These are phyloP conservation scores for Daldinia sp. DNA, from an alignment of 2,329 filamentous ascomycete species.

Conservation along the genomic window DNA sequence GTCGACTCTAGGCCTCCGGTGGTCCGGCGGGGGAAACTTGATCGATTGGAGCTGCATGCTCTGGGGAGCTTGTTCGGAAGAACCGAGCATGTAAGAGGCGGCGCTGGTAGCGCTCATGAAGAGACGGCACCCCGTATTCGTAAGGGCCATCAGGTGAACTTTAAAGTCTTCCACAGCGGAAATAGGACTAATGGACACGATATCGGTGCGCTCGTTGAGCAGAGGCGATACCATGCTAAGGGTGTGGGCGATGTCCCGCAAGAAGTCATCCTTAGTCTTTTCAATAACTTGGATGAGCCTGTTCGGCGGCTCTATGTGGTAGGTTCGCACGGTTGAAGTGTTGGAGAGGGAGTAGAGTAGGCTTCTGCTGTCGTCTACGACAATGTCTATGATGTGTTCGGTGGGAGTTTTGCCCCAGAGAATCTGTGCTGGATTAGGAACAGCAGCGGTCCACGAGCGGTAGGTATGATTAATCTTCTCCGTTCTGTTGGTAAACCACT, in stretches of 20 bases:
- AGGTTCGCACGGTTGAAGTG: slow-evolving; percentile 87
- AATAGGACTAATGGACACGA: slow-evolving; percentile 88
- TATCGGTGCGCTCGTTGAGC: slow-evolving; percentile 72
- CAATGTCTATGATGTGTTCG: slow-evolving; percentile 79
- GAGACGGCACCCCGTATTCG: slow-evolving; percentile 87
- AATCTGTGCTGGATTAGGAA: slow-evolving; percentile 61
- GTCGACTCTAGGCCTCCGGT: slow-evolving; percentile 40
- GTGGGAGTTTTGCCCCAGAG: slow-evolving; percentile 60
- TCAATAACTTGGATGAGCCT: slow-evolving; percentile 71
- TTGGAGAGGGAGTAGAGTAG: slow-evolving; percentile 92
- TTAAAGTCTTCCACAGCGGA: slow-evolving; percentile 80
- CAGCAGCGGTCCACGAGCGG: slow-evolving; percentile 72
- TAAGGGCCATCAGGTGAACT: slow-evolving; percentile 88
- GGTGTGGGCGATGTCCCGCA: slow-evolving; percentile 80
- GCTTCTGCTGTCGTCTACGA: slow-evolving; percentile 86
- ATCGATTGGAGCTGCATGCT: slow-evolving; percentile 99
- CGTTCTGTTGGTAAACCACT: slow-evolving; percentile 91
- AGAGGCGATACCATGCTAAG: slow-evolving; percentile 77
- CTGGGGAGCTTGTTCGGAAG: slow-evolving; percentile 74
- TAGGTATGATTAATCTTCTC: slow-evolving; percentile 89
- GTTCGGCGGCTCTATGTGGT: slow-evolving; percentile 77
- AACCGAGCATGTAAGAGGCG: slow-evolving; percentile 69
- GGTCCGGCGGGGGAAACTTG: slow-evolving; percentile 79
- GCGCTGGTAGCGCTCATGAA: slow-evolving; percentile 91
- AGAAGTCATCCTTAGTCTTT: slow-evolving; percentile 67